Conservation (phyloP, 2,329 filamentous ascomycete genomes). For the Stachybotrys chlorohalonatus region DNA sequence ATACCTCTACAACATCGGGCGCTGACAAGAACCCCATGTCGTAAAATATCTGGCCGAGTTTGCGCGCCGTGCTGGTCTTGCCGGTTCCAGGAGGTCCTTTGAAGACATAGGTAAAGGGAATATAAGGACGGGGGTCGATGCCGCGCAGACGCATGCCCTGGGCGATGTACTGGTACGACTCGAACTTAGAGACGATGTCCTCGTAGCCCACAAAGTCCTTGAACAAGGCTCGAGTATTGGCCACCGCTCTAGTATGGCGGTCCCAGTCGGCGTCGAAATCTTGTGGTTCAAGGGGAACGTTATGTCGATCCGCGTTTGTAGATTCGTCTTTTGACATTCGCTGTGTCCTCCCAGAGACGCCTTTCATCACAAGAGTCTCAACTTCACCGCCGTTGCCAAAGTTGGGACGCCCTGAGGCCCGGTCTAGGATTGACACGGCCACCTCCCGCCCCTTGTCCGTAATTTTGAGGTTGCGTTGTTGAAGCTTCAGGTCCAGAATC, state of each 20-base stretch:
- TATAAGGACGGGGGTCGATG: conserved; percentile 40
- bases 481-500: conserved; percentile 59
- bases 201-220: conserved; percentile 52
- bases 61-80: conserved; percentile 61
- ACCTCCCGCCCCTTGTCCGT: conserved; percentile 44
- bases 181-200: conserved; percentile 41
- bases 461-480: conserved; percentile 41
- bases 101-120: conserved; percentile 62
- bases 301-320: conserved; percentile 9
- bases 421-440: conserved; percentile 49
- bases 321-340: conserved; percentile 12
- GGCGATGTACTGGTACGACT: conserved; percentile 46
- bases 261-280: conserved; percentile 52
- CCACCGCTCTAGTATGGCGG: conserved; percentile 26
- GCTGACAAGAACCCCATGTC: conserved; percentile 60
- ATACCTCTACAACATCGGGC: conserved; percentile 54
- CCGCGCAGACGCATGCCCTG: conserved; percentile 39
- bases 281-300: conserved; percentile 19
- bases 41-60: conserved; percentile 65
- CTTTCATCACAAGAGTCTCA: conserved; percentile 37
- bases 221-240: conserved; percentile 45
- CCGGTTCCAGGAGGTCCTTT: conserved; percentile 57
- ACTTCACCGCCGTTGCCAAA: conserved; percentile 73
- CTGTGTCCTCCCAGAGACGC: conserved; percentile 12
- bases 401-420: conserved; percentile 55